These are phyloP conservation scores for Aspergillus nanangensis DNA, from an alignment of 495 filamentous ascomycete species.

Conservation along the genomic window DNA sequence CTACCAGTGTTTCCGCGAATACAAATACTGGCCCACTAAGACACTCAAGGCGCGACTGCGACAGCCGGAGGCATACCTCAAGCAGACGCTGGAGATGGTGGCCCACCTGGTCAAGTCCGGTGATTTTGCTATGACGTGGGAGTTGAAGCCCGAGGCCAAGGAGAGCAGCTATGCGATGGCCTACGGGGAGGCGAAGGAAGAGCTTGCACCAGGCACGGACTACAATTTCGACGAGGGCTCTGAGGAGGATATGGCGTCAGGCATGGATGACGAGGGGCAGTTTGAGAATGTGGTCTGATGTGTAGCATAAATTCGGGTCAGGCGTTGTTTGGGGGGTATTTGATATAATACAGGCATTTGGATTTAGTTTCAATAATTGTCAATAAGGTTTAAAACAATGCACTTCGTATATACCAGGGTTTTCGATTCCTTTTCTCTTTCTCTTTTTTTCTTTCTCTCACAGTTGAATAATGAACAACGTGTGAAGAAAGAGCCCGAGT, in stretches of 20 bases:
- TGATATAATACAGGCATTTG: conserved; percentile 2
- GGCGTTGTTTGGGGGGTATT: conserved; percentile 18
- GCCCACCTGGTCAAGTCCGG: conserved; percentile 77
- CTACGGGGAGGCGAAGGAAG: conserved; percentile 39
- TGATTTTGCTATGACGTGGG: conserved; percentile 77
- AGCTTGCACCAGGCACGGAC: conserved; percentile 40
- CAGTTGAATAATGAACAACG: too few species aligned
- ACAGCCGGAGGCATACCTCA: conserved; percentile 90
- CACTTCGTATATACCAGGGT: too few species aligned
- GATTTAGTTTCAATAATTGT: neutral
- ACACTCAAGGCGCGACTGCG: conserved; percentile 63
- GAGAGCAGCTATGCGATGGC: conserved; percentile 48
- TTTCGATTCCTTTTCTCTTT: too few species aligned
- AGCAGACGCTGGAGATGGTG: conserved; percentile 75
- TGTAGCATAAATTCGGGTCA: conserved; percentile 24
- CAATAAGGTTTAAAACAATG: too few species aligned
- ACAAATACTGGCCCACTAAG: conserved; percentile 87
- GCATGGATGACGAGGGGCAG: conserved; percentile 62
- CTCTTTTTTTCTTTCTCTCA: too few species aligned
- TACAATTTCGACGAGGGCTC: conserved; percentile 39
- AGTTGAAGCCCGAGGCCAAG: conserved; percentile 68
- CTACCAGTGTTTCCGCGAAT: conserved; percentile 74
- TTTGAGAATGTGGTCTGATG: conserved; percentile 65
- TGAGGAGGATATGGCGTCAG: conserved; percentile 41
- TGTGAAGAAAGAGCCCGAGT: too few species aligned